Percentiles rank a stretch among this genome's conserved stretches.
These are phyloP conservation scores for Podaxis sp. DNA, from an alignment of 768 basidiomycete genomes.

Conservation along the genomic window DNA sequence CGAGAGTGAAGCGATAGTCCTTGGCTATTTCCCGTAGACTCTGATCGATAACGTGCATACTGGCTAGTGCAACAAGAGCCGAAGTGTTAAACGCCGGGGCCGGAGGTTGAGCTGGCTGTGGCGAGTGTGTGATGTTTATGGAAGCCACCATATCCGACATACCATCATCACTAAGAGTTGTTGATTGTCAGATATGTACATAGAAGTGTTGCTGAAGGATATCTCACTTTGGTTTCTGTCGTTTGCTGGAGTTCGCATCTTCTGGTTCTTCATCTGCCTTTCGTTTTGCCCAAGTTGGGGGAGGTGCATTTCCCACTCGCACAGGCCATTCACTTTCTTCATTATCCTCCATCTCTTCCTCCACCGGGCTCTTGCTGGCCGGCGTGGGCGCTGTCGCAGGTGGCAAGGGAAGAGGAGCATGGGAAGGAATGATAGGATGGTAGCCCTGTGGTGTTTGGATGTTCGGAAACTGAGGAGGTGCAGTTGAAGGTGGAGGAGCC, in stretches of 20 bases:
- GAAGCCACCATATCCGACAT: constrained; percentile 4
- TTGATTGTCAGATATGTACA: not conserved
- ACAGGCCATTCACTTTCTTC: constrained; percentile 69
- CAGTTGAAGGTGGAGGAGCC: not conserved
- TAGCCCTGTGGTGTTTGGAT: constrained; percentile 13
- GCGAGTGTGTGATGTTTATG: not conserved
- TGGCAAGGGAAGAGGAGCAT: constrained; percentile 20
- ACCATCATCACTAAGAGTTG: constrained; percentile 8
- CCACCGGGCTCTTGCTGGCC: constrained; percentile 45
- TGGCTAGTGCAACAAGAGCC: constrained; percentile 35
- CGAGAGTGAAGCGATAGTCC: constrained; percentile 68
- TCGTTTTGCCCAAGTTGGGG: constrained; percentile 71
- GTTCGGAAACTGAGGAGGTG: constrained; percentile 5
- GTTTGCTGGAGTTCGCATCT: constrained; percentile 38
- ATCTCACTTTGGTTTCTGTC: constrained; percentile 41
- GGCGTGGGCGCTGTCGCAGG: constrained; percentile 20
- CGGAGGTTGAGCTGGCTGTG: constrained; percentile 7
- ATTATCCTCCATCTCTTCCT: constrained; percentile 67
- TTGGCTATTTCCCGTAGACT: constrained; percentile 64
- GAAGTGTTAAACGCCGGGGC: constrained; percentile 27
- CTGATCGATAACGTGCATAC: constrained; percentile 67
- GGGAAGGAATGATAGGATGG: constrained; percentile 13
- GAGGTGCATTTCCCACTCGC: constrained; percentile 58
- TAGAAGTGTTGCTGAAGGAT: not conserved
- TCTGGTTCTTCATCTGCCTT: constrained; percentile 42